These are phyloP conservation scores for Firmiana major DNA, from an alignment of 345 rosid species.

Conservation along the genomic window DNA sequence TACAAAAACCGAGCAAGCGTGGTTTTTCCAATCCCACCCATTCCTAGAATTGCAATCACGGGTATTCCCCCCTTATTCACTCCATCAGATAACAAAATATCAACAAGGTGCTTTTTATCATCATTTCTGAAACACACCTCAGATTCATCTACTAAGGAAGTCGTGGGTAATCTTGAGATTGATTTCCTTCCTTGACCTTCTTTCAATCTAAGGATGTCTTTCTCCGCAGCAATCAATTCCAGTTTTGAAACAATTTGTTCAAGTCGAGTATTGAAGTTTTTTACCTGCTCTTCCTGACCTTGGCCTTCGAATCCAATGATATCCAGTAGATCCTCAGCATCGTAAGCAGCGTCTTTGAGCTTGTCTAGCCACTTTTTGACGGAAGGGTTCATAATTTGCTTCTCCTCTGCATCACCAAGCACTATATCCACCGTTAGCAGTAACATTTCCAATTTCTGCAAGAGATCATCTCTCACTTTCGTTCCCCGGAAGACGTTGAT, in stretches of 20 bases:
- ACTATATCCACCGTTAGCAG: conserved; percentile 28
- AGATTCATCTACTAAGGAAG: conserved; percentile 34
- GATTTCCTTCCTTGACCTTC: conserved; percentile 13
- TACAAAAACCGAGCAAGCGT: conserved; percentile 37
- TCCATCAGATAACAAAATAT: conserved; percentile 23
- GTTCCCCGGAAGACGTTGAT: neutral
- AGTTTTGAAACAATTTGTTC: conserved; percentile 6
- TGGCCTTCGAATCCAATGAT: neutral
- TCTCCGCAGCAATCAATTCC: neutral
- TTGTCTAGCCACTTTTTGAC: conserved; percentile 34
- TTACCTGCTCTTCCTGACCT: neutral
- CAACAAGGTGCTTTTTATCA: conserved; percentile 22
- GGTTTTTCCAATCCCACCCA: conserved; percentile 41
- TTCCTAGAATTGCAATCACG: neutral
- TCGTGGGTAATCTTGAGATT: conserved; percentile 19
- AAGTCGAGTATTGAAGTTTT: conserved; percentile 2
- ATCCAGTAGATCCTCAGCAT: conserved; percentile 35
- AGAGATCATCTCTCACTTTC: conserved; percentile 18
- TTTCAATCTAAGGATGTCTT: neutral
- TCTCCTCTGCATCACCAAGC: conserved; percentile 38
- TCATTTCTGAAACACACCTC: conserved; percentile 30
- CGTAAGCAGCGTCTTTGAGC: conserved; percentile 32
- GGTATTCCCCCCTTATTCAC: neutral
- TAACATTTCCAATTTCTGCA: conserved; percentile 23
- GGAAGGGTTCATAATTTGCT: conserved; percentile 20